Base-by-base conservation (phyloP, 2,329 filamentous ascomycete species). In the Botryotinia globosa region DNA sequence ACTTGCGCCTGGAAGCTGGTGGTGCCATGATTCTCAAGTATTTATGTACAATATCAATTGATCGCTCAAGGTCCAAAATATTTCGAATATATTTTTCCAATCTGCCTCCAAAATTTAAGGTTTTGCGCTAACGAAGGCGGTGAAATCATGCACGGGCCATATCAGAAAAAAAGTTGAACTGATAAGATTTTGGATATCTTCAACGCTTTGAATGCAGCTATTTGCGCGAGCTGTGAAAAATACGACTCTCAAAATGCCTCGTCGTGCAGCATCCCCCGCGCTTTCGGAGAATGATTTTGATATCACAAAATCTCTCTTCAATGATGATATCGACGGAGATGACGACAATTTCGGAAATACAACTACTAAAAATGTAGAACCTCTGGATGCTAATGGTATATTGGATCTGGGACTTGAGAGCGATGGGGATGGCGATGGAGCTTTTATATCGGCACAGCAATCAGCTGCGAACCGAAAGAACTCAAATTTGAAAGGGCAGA, bases 281-380 rank as follows among this genome's bases (percentile, higher is more conserved):
- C 86, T 88, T 73, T 98, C 95, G 67, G 95, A 98, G 83, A 92
- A 91, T 76, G 96, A 97, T 80, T 90, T 97, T 79, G 96, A 99
- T 80, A 98, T 99, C 70, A 89, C 94, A 32, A 90, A 87, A 74
- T 91, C 91, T 3, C 85, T 98, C 18, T 92, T 95, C 78, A 87
- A 90, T 70, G 87, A 86, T 73, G 86, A 88, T 70, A 84, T 86
- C 75, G 87, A 87, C 74, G 83, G 82, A 74, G 84, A 84, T 69
- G 84, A 83, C 73, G 84, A 84, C 67, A 80, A 83, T 71, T 75
- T 81, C 78, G 73, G 78, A 66, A 66, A 74, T 71, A 76, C 74
- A 73, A 79, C 73, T 76, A 77, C 69, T 65, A 81, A 82, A 64
- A 82, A 83, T 73, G 81, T 82, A 54, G 82, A 84, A 67, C 85